Percentiles rank a stretch among this genome's conserved stretches.
Conservation (phyloP, 768 basidiomycete species). For the Mycena vitilis region DNA sequence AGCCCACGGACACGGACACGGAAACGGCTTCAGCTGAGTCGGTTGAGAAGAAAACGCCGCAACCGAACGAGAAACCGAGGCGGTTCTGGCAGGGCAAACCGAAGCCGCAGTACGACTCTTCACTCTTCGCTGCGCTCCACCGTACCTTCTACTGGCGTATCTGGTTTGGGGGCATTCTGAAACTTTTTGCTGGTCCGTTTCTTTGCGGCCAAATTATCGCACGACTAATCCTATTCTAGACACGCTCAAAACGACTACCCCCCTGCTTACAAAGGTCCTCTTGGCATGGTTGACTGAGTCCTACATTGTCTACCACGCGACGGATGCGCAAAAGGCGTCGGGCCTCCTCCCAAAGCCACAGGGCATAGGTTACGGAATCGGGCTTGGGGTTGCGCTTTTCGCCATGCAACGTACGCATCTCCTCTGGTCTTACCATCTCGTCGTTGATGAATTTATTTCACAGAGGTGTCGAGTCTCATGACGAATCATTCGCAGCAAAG, state of each 20-base stretch:
- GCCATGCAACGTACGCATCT: conserved; percentile 58
- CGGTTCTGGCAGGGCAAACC: conserved; percentile 31
- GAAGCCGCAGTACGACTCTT: conserved; percentile 55
- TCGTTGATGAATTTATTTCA: conserved; percentile 42
- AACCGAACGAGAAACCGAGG: conserved; percentile 25
- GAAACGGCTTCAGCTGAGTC: conserved; percentile 29
- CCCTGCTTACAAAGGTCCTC: conserved; percentile 68
- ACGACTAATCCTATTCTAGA: conserved; percentile 25
- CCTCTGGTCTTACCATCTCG: neutral
- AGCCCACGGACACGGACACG: conserved; percentile 5
- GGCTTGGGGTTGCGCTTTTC: conserved; percentile 67
- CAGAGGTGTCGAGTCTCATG: conserved; percentile 57
- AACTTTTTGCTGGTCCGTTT: conserved; percentile 53
- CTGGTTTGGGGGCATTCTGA: conserved; percentile 61
- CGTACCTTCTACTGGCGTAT: conserved; percentile 59
- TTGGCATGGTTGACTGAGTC: conserved; percentile 68
- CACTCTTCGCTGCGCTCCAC: conserved; percentile 61
- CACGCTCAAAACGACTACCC: conserved; percentile 44
- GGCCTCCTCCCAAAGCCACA: conserved; percentile 51
- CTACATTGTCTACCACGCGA: conserved; percentile 54
- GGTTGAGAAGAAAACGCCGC: conserved; percentile 29
- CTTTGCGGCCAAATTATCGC: neutral
- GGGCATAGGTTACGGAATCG: conserved; percentile 72
- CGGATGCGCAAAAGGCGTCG: conserved; percentile 50
- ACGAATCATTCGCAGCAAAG: conserved; percentile 58